These are phyloP conservation scores for Haplosporangium gracile DNA, from an alignment of 192 early-diverging fungal genomes.

Conservation along the genomic window DNA sequence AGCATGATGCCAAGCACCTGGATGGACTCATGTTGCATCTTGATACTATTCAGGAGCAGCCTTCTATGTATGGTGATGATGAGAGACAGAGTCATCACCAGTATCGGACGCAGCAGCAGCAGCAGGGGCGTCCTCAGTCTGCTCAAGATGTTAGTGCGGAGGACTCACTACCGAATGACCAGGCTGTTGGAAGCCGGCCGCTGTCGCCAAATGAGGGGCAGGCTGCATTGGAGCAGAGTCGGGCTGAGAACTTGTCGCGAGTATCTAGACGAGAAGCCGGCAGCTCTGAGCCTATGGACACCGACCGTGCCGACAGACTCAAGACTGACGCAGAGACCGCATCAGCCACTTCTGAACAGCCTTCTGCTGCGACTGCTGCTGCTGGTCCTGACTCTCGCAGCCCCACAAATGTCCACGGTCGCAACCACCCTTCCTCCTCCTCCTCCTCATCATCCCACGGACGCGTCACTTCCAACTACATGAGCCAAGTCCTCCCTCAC, in stretches of 20 bases:
- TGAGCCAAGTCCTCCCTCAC: conserved; percentile 5
- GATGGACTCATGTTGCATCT: conserved; percentile 27
- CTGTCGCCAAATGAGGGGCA: background rate
- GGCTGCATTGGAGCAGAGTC: background rate
- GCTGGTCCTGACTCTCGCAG: background rate
- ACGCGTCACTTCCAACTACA: background rate
- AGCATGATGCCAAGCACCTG: conserved; percentile 20
- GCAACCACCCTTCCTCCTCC: background rate
- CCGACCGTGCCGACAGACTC: background rate
- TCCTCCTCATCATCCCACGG: background rate
- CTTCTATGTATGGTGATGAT: background rate
- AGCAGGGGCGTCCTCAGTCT: background rate
- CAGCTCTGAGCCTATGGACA: background rate
- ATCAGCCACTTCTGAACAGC: no score
- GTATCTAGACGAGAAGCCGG: background rate
- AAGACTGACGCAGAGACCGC: background rate
- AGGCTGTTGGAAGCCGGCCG: background rate
- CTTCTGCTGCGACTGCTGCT: background rate
- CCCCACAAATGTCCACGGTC: background rate
- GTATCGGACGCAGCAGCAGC: background rate
- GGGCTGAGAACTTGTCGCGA: background rate
- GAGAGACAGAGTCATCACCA: background rate
- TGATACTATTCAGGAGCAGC: conserved; percentile 26
- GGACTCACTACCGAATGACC: background rate
- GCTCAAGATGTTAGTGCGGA: background rate